Base-by-base conservation (phyloP, 495 filamentous ascomycete species). In the Mycothermus thermophilus region DNA sequence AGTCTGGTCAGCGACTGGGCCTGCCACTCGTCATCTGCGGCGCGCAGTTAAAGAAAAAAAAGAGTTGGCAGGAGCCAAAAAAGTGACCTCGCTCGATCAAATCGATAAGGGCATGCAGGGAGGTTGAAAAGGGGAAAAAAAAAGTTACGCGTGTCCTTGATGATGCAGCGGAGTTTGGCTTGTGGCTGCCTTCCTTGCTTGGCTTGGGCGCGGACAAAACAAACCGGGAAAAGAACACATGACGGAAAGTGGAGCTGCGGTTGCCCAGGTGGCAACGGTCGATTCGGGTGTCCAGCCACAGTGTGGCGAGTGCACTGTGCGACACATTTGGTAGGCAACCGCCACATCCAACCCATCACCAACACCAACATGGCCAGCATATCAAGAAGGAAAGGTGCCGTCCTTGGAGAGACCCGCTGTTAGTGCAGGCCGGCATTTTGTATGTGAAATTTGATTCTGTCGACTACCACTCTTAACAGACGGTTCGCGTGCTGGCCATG, bases 281-380 rank as follows among this genome's bases (percentile, higher is more conserved):
- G 36, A 20, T 33, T 30, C 21, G 27, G 26, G n/a, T 35, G 28
- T 14, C 20, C 30, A 41, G 38, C 32, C 32, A 41, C 27, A n/a
- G 3, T 35, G 38, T 41, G 38, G 38, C 38, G 26, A 21, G 17
- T 21, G 17, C 18, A 17, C 13, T 3, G 27, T 28, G 25, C 26
- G 25, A 17, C 33, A 35, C 33, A 8, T 27, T n/a, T 18, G 10
- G n/a, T n/a, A 18, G 20, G 3, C 10, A 4, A 4, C 8, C 21
- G 31, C 19, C 20, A 34, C 18, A 32, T 22, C 11, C 71, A 20
- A 68, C 68, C 54, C 64, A 74, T n/a, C n/a, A n/a, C n/a, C n/a
- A n/a, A n/a, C n/a, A n/a, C n/a, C n/a, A n/a, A n/a, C n/a, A n/a
- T n/a, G n/a, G n/a, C n/a, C n/a, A n/a, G n/a, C n/a, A n/a, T n/a